Percentiles rank a stretch among this genome's conserved stretches.
These are phyloP conservation scores for Solanum lycopersicoides DNA, from an alignment of 257 asterid genomes.

Conservation along the genomic window DNA sequence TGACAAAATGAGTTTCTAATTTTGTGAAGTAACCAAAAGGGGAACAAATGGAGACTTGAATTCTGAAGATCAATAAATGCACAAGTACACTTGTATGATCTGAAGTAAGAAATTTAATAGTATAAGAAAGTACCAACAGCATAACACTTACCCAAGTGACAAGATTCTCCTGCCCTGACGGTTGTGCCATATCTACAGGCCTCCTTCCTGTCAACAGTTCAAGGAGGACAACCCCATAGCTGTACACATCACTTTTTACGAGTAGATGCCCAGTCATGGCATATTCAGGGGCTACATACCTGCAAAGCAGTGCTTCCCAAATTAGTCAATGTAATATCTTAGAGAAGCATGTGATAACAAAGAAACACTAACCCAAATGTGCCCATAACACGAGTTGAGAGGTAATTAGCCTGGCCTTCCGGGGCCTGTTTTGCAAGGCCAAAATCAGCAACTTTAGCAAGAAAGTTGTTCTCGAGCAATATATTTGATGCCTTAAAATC, in stretches of 20 bases:
- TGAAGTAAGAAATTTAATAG: background rate
- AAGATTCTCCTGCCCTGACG: slow-evolving; percentile 93
- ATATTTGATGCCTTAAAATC: slow-evolving; percentile 97
- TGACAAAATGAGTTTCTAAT: background rate
- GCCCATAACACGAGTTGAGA: slow-evolving; percentile 99
- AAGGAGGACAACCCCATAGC: slow-evolving; percentile 95
- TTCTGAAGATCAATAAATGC: background rate
- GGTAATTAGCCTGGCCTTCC: slow-evolving; percentile 82
- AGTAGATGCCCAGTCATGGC: slow-evolving; percentile 98
- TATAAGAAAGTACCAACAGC: background rate
- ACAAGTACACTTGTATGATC: background rate
- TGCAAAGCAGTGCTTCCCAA: slow-evolving; percentile 17
- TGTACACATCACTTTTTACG: slow-evolving; percentile 97
- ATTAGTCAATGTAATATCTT: background rate
- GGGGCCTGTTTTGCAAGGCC: slow-evolving; percentile 98
- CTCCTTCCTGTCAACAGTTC: slow-evolving; percentile 88
- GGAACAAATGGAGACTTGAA: background rate
- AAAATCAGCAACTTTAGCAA: slow-evolving; percentile 97
- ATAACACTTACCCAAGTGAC: slow-evolving; percentile 68
- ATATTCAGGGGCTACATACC: slow-evolving; percentile 96
- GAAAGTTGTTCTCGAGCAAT: slow-evolving; percentile 81
- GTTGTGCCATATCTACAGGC: slow-evolving; percentile 97
- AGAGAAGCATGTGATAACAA: background rate
- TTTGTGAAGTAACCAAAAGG: background rate
- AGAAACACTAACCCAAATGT: slow-evolving; percentile 77